Conservation (phyloP, 208 protist species). For the Trypanosoma caninum region DNA sequence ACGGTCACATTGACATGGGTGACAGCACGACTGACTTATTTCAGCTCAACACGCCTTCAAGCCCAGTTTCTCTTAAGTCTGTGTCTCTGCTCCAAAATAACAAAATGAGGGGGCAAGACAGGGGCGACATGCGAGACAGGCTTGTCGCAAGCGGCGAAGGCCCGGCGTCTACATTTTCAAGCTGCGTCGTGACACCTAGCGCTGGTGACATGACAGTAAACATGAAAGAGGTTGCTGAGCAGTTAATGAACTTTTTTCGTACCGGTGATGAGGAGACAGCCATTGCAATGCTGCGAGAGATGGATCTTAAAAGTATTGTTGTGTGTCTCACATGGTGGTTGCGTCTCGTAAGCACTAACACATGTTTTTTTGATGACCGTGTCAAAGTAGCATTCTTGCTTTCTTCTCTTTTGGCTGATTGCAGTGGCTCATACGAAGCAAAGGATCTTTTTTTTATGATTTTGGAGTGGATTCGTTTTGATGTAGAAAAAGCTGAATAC, state of each 20-base stretch:
- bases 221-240: slow-evolving; percentile 56
- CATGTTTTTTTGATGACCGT: slow-evolving; percentile 56
- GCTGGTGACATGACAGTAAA: slow-evolving; percentile 56
- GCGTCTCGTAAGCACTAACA: slow-evolving; percentile 51
- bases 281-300: slow-evolving; percentile 42
- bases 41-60: slow-evolving; percentile 8
- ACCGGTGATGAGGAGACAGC: slow-evolving; percentile 39
- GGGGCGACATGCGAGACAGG: not conserved
- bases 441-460: slow-evolving; percentile 37
- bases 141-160: not conserved
- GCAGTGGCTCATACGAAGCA: slow-evolving; percentile 32
- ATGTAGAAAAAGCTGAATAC: slow-evolving; percentile 73
- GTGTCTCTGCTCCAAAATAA: not conserved
- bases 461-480: slow-evolving; percentile 80
- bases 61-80: not conserved
- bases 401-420: slow-evolving; percentile 44
- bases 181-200: slow-evolving; percentile 16
- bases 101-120: not conserved
- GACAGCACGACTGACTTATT: slow-evolving; percentile 4
- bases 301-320: slow-evolving; percentile 69
- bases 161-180: slow-evolving; percentile 9
- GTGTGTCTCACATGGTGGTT: slow-evolving; percentile 84
- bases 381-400: slow-evolving; percentile 55
- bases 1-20: not conserved
- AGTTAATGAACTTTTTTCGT: slow-evolving; percentile 65